Percentiles rank a stretch among this genome's conserved stretches.
These are phyloP conservation scores for Barnettozyma hawaiiensis DNA, from an alignment of 1,139 yeast species.

Conservation along the genomic window DNA sequence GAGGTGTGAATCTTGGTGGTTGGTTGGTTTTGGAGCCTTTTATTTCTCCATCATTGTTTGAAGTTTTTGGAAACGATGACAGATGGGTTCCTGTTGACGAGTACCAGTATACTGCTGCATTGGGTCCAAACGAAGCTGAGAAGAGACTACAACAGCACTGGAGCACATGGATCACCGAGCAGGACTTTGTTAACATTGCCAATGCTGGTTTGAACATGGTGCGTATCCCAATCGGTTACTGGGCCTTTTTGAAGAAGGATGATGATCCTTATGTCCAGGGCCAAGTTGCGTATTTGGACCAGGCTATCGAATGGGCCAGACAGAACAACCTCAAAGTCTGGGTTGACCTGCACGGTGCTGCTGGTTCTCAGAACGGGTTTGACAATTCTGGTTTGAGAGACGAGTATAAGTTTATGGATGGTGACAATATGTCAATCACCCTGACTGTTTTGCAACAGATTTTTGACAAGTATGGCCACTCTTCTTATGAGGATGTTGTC, in stretches of 20 bases:
- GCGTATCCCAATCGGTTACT: constrained; percentile 90
- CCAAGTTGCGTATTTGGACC: constrained; percentile 65
- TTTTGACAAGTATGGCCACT: constrained; percentile 60
- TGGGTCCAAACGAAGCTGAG: constrained; percentile 59
- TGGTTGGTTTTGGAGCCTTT: constrained; percentile 88
- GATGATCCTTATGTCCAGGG: constrained; percentile 89
- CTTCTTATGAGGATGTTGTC: constrained; percentile 62
- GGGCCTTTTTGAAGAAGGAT: constrained; percentile 71
- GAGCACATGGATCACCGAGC: constrained; percentile 71
- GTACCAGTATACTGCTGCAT: constrained; percentile 55
- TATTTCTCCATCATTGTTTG: constrained; percentile 79
- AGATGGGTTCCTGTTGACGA: constrained; percentile 68
- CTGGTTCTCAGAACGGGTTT: constrained; percentile 97
- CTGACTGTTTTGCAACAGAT: constrained; percentile 44
- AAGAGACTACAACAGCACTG: constrained; percentile 62
- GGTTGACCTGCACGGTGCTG: constrained; percentile 93
- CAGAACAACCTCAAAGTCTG: constrained; percentile 64
- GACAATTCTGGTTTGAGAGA: constrained; percentile 92
- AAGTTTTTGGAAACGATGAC: constrained; percentile 35
- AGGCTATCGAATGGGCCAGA: constrained; percentile 74
- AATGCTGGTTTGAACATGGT: constrained; percentile 73
- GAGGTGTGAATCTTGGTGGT: constrained; percentile 88
- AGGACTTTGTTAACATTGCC: constrained; percentile 60
- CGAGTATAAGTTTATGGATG: constrained; percentile 47
- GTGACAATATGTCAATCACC: constrained; percentile 46